phyloP scores from a whole-genome alignment of 208 protist genomes.

The Leishmania tropica region DNA sequence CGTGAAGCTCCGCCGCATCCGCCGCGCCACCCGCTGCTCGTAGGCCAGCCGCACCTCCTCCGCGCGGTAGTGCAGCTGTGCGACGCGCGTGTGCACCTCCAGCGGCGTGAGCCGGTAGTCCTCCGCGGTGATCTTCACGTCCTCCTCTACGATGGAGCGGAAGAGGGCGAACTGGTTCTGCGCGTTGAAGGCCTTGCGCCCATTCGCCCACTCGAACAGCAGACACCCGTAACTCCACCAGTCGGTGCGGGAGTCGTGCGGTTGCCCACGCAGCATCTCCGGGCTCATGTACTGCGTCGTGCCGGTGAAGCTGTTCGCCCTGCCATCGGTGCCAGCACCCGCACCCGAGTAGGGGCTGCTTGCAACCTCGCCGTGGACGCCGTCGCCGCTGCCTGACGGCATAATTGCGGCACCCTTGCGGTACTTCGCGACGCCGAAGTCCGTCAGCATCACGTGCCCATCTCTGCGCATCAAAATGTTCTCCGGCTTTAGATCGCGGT shows the following conservation, averaged over 20 bases:
- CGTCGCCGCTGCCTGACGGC: constrained; percentile 3
- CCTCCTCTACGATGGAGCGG: constrained; percentile 74
- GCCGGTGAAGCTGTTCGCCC: constrained; percentile 91
- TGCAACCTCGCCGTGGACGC: background rate
- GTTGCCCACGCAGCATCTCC: constrained; percentile 86
- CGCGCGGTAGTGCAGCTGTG: constrained; percentile 68
- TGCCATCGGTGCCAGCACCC: constrained; percentile 7
- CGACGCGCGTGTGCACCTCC: constrained; percentile 69
- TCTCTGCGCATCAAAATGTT: constrained; percentile 92
- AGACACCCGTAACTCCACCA: constrained; percentile 97
- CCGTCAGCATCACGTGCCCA: constrained; percentile 94
- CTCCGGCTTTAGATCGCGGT: constrained; percentile 94
- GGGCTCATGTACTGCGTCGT: constrained; percentile 96
- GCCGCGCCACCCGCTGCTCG: constrained; percentile 21
- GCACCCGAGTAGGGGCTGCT: background rate
- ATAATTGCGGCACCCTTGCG: constrained; percentile 52
- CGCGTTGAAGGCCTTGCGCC: constrained; percentile 77
- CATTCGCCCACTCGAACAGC: constrained; percentile 95
- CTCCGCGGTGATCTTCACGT: constrained; percentile 48
- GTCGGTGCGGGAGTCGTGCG: constrained; percentile 92
- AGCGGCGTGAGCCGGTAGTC: constrained; percentile 79
- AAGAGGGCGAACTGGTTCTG: constrained; percentile 69
- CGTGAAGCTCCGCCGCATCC: background rate
- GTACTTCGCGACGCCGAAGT: constrained; percentile 96
- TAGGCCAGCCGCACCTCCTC: constrained; percentile 36